A percentile compares a stretch with the other conserved stretches of the same genome.
Evolutionary conservation across 2,329 filamentous ascomycete species (phyloP).

Genomic region (Apiospora pterosperma): DNA sequence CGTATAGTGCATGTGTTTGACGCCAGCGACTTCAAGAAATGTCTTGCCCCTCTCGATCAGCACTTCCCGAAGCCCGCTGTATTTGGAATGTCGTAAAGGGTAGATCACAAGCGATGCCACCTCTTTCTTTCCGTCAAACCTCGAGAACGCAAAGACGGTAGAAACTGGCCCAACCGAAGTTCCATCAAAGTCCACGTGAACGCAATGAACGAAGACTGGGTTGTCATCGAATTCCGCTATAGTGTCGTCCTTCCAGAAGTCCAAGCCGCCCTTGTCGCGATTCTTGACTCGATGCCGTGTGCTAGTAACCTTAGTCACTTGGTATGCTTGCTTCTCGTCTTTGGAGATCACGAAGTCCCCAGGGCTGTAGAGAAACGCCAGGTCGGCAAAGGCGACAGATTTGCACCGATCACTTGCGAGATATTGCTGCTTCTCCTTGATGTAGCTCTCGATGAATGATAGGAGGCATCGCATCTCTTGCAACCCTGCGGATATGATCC

Average conservation of each 20-base stretch:
- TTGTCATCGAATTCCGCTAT: neutral
- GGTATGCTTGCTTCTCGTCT: neutral
- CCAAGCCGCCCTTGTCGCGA: neutral
- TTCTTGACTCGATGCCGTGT: neutral
- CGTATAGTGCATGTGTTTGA: neutral
- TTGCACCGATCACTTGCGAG: neutral
- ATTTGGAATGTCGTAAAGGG: neutral
- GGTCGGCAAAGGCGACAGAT: neutral
- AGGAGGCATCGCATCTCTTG: neutral
- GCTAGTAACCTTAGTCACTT: neutral
- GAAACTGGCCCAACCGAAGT: neutral
- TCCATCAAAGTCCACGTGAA: neutral
- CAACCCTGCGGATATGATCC: neutral
- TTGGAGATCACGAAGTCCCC: neutral
- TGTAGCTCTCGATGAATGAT: neutral
- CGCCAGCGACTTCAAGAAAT: neutral
- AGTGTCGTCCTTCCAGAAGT: neutral
- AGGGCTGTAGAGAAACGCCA: neutral
- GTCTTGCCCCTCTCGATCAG: neutral
- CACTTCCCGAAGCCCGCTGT: neutral
- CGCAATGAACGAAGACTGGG: neutral
- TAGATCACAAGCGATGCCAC: neutral
- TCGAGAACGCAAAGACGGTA: rapidly evolving
- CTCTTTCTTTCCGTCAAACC: neutral
- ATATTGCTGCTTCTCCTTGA: neutral